phyloP scores from a whole-genome alignment of 1,284 basidiomycete genomes.

The Rhizoctonia solani region DNA sequence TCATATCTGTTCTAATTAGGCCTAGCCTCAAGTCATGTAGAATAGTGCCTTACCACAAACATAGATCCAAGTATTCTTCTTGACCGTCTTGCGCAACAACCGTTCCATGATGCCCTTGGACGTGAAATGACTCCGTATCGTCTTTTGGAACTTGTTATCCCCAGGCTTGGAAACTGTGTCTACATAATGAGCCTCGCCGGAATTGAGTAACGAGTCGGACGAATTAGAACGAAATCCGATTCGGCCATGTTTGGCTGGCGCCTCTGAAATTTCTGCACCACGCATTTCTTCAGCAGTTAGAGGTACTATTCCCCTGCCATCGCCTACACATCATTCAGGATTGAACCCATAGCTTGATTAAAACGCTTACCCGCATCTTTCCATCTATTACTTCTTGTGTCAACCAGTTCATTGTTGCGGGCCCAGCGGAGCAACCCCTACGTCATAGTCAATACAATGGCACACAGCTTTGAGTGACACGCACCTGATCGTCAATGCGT shows the following conservation, averaged over 20 bases:
- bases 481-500: constrained; percentile 55
- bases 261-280: constrained; percentile 5
- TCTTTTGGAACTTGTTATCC: constrained; percentile 49
- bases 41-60: constrained; percentile 53
- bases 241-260: background rate
- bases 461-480: too few species aligned
- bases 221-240: constrained; percentile 38
- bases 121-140: constrained; percentile 55
- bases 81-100: constrained; percentile 53
- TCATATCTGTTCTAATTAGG: constrained; percentile 49
- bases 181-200: constrained; percentile 55
- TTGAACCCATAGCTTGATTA: background rate
- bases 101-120: constrained; percentile 59
- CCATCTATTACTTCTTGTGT: constrained; percentile 65
- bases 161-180: constrained; percentile 44
- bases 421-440: constrained; percentile 72
- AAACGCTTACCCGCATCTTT: constrained; percentile 54
- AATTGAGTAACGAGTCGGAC: constrained; percentile 40
- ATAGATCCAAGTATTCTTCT: constrained; percentile 71
- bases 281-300: constrained; percentile 45
- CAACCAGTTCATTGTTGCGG: constrained; percentile 63
- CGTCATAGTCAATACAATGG: too few species aligned
- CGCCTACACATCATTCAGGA: constrained; percentile 40
- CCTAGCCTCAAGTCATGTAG: background rate
- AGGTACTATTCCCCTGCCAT: constrained; percentile 61